Evolutionary conservation across 352 stramenopile genomes (phyloP), one percentile per base, ranked within the genome.

Genomic region (Phytophthora rubi): DNA sequence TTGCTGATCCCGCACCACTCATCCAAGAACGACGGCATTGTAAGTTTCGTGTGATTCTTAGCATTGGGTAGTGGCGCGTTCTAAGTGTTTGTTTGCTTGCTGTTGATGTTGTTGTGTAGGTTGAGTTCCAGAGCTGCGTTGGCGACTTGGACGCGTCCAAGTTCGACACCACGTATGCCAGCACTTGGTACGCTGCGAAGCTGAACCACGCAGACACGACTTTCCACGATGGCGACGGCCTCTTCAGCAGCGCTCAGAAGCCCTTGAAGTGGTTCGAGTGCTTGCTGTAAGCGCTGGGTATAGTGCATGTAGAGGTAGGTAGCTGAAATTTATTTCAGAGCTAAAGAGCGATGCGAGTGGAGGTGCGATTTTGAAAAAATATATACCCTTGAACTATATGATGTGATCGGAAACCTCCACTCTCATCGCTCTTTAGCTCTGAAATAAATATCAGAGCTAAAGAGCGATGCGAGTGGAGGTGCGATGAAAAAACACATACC

Each of bases 241-340:
- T 82, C 35, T 84, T 85, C 37, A 76, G 79, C 48, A 75, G 71
- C 39, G 65, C 65, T 15, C 67, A 84, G 61, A 90, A 90, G 58
- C 82, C 82, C 2, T 62, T 84, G 42, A 88, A 90, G 61, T 90
- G 82, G 82, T 88, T 90, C 55, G 77, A 88, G 63, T 86, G 80
- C 28, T 44, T 76, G 44, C 59, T 84, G 26, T 84, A 81, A 55
- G 28, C 3, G 56, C 33, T 30, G 12, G 37, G 37, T 45, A 58
- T 28, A 21, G 63, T 44, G 3, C 26, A 28, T 28, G 26, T 28
- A 39, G 23, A 47, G 10, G n/a, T 54, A 30, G 48, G 30, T 44
- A 56, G 28, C 62, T 48, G 3, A 48, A 48, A 48, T 21, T 21
- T 21, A 21, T 21, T 21, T 21, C 18, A 21, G 18, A 21, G 18